These are phyloP conservation scores for Boletus subcaerulescens DNA, from an alignment of 768 basidiomycete species.

Conservation along the genomic window DNA sequence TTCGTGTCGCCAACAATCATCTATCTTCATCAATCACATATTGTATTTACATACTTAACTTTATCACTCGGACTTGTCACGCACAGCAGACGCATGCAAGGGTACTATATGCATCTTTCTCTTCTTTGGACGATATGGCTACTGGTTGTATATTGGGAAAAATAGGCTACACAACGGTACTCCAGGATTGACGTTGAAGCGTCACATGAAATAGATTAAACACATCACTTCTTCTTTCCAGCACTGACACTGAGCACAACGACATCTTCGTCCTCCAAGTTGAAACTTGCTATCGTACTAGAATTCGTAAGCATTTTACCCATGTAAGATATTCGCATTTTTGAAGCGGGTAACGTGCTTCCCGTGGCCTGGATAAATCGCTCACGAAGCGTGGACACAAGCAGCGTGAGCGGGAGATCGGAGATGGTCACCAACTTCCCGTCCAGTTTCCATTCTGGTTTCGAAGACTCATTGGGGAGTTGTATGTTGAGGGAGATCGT, in stretches of 20 bases:
- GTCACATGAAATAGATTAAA: neutral
- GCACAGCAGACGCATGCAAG: slow-evolving; percentile 8
- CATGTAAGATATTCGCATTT: slow-evolving; percentile 73
- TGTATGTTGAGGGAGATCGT: slow-evolving; percentile 85
- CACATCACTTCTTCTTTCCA: slow-evolving; percentile 62
- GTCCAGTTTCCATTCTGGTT: slow-evolving; percentile 92
- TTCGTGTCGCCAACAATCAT: slow-evolving; percentile 1
- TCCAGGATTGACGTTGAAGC: neutral
- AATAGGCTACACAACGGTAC: slow-evolving; percentile 6
- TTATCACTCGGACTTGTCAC: slow-evolving; percentile 14
- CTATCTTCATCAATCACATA: slow-evolving; percentile 18
- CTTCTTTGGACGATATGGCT: too few relatives aligned
- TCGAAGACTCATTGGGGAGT: slow-evolving; percentile 75
- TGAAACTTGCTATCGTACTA: slow-evolving; percentile 80
- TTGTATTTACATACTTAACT: slow-evolving; percentile 18
- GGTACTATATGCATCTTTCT: too few relatives aligned
- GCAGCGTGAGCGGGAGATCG: slow-evolving; percentile 78
- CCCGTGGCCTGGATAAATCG: slow-evolving; percentile 78
- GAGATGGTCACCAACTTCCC: slow-evolving; percentile 73
- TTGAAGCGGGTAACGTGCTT: slow-evolving; percentile 75
- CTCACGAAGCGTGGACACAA: slow-evolving; percentile 89
- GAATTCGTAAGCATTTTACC: slow-evolving; percentile 88
- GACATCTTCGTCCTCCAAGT: slow-evolving; percentile 88
- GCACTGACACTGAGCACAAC: slow-evolving; percentile 76
- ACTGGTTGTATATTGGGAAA: too few relatives aligned